Base-by-base conservation (phyloP, 139 green algal species). In the Mychonastes homosphaera region DNA sequence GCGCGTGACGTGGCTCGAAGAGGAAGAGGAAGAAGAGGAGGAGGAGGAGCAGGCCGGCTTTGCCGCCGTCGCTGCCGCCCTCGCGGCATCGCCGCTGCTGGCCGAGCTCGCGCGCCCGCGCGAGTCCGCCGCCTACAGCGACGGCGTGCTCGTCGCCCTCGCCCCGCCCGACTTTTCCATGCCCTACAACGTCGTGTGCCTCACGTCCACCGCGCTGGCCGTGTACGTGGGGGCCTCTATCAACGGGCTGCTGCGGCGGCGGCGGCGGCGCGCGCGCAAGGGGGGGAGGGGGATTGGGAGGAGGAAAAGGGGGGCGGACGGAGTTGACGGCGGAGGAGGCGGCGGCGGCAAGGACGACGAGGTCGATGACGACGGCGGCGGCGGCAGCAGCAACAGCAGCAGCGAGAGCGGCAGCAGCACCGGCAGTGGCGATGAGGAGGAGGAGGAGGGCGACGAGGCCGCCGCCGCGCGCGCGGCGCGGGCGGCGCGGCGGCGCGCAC, bases 101-200 rank as follows among this genome's bases (percentile, higher is more conserved):
- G 19, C 19, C 41, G 41, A 18, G 41, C 7, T 13, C 8, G 7
- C 41, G 41, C 19, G 19, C 19, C 19, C 41, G 41, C 41, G 41
- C 8, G 19, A 18, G 19, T 18, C 9, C 8, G 41, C 41, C 5
- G 39, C 80, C 29, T 84, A 84, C 64, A 78, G 53, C 9, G 35
- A 71, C 2, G 70, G 71, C 0, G 29, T 79, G 4, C 38, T 96
- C 19, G 70, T 94, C 18, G 69, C 71, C 1, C 53, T 95, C n/a
- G 73, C 90, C 0, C 78, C 79, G 12, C 86, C 90, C 0, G 90
- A 97, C 75, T 84, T 95, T 66, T 87, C 72, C 56, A 97, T 97
- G 90, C 83, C 86, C 3, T 97, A 95, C 76, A 97, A 97, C 56
- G 89, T 96, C 21, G 77, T 81, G 35, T 94, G 86, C 57, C 74